A percentile compares a stretch with the other conserved stretches of the same genome.
Conservation (phyloP, 192 early-diverging fungal species). For the Podila epigama region DNA sequence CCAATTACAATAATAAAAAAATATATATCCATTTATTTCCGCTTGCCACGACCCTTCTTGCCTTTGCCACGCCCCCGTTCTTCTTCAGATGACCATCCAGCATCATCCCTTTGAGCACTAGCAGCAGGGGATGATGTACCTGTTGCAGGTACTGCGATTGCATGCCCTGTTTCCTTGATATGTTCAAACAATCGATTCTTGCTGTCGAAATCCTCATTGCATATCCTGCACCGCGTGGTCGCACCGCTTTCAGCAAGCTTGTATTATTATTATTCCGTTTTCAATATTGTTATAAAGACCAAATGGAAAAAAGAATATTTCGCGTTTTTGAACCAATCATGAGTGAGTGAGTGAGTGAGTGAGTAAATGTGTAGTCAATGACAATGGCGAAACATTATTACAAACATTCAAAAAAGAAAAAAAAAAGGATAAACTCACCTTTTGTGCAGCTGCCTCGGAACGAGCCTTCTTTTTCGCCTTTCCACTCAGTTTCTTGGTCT, state of each 20-base stretch:
- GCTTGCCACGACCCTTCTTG: constrained; percentile 48
- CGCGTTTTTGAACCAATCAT: not conserved
- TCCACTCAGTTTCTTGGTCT: constrained; percentile 47
- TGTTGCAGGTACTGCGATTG: constrained; percentile 38
- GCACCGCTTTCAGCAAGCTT: constrained; percentile 53
- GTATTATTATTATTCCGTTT: constrained; percentile 2
- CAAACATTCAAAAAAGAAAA: too few species aligned
- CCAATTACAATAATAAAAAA: too few species aligned
- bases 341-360: too few species aligned
- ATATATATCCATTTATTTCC: constrained; percentile 21
- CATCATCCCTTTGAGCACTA: not conserved
- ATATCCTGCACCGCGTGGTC: constrained; percentile 77
- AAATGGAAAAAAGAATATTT: not conserved
- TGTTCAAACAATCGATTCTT: constrained; percentile 91
- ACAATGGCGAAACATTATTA: too few species aligned
- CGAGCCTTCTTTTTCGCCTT: constrained; percentile 49
- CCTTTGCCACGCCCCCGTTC: constrained; percentile 35
- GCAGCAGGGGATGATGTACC: not conserved
- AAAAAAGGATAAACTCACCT: constrained; percentile 53
- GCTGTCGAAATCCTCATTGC: constrained; percentile 71
- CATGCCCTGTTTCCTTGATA: constrained; percentile 88
- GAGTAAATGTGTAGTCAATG: too few species aligned
- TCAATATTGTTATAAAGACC: too few species aligned
- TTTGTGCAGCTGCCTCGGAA: constrained; percentile 31
- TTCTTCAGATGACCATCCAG: constrained; percentile 29